Conservation (phyloP, 306 rosid species). For the Malus fusca region DNA sequence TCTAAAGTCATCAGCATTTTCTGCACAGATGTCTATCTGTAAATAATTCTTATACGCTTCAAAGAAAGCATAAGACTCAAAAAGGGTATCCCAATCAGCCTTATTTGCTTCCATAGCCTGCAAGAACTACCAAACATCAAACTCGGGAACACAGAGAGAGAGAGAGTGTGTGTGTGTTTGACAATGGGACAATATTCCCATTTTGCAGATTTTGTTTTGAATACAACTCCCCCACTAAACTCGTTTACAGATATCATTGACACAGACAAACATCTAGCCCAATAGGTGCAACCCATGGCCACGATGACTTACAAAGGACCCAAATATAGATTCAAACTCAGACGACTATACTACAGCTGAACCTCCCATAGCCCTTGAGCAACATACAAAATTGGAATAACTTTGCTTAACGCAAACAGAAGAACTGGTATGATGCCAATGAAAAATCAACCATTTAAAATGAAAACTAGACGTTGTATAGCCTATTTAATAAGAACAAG, state of each 20-base stretch:
- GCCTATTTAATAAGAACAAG: neutral
- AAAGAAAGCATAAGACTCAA: constrained; percentile 77
- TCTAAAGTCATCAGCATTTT: constrained; percentile 77
- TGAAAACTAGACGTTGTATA: neutral
- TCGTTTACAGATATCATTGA: neutral
- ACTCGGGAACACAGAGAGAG: neutral
- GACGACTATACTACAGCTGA: no score
- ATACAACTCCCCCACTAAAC: neutral
- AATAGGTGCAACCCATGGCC: neutral
- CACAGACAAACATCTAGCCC: neutral
- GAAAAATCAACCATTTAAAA: neutral
- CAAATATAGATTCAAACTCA: neutral
- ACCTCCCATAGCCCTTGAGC: neutral
- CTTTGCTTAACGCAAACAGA: neutral
- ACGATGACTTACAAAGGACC: neutral
- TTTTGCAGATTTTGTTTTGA: neutral
- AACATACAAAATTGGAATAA: neutral
- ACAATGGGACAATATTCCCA: neutral
- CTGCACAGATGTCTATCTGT: constrained; percentile 73
- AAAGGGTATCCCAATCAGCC: constrained; percentile 91
- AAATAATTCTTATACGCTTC: constrained; percentile 82
- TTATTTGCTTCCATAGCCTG: constrained; percentile 80
- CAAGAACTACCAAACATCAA: constrained; percentile 26
- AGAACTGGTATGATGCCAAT: neutral
- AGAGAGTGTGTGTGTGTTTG: neutral